These are phyloP conservation scores for Wickerhamiella dianesei DNA, from an alignment of 805 yeast species.

Conservation along the genomic window DNA sequence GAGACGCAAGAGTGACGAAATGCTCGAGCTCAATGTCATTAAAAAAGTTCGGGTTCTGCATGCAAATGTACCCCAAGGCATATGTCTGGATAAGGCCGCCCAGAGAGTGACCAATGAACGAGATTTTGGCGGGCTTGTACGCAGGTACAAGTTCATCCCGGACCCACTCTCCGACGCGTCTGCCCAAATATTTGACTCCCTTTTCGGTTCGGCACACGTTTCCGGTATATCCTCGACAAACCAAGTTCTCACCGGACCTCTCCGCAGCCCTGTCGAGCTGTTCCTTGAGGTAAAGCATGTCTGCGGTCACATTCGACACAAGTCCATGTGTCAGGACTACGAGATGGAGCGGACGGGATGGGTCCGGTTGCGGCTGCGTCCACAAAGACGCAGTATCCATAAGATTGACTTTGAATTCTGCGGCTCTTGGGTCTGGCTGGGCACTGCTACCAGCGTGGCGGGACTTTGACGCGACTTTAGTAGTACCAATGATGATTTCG, in stretches of 20 bases:
- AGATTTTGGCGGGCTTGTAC: slow-evolving; percentile 42
- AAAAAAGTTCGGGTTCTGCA: slow-evolving; percentile 56
- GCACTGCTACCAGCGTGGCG: slow-evolving; percentile 6
- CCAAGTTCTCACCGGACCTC: slow-evolving; percentile 43
- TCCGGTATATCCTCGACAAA: slow-evolving; percentile 70
- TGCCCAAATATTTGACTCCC: slow-evolving; percentile 76
- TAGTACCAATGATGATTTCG: slow-evolving; percentile 40
- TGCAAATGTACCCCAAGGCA: slow-evolving; percentile 66
- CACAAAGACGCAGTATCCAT: slow-evolving; percentile 59
- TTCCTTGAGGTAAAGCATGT: slow-evolving; percentile 79
- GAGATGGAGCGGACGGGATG: slow-evolving; percentile 55
- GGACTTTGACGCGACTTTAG: slow-evolving; percentile 16
- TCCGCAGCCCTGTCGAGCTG: slow-evolving; percentile 42
- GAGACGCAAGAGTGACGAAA: slow-evolving; percentile 75
- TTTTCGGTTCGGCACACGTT: slow-evolving; percentile 81
- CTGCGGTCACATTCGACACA: slow-evolving; percentile 81
- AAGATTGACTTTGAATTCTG: slow-evolving; percentile 22
- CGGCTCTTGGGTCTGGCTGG: slow-evolving; percentile 1
- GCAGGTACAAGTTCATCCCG: slow-evolving; percentile 39
- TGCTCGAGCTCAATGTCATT: slow-evolving; percentile 53
- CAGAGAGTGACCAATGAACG: slow-evolving; percentile 84
- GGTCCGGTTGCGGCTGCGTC: slow-evolving; percentile 47
- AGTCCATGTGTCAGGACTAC: slow-evolving; percentile 85
- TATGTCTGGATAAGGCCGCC: slow-evolving; percentile 90
- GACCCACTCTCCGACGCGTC: slow-evolving; percentile 62